Conservation (phyloP, 2,329 filamentous ascomycete genomes). For the Aureobasidium mangrovei region DNA sequence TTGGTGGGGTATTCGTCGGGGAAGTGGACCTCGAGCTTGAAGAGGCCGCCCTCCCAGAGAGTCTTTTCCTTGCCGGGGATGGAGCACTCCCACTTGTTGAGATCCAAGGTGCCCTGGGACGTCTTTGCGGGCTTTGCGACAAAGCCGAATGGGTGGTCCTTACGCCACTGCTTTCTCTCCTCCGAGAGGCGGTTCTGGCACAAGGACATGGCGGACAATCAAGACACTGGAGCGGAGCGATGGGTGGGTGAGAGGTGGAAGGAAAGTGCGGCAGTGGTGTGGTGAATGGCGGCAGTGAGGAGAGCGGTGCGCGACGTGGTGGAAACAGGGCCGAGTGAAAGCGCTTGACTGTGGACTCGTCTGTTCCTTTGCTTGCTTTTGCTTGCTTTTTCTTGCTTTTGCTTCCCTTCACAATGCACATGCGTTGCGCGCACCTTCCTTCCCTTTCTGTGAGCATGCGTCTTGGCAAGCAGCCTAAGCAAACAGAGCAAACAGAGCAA, state of each 20-base stretch:
- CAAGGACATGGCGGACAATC: constrained; percentile 57
- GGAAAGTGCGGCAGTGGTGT: not conserved
- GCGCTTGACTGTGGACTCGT: no score
- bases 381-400: no score
- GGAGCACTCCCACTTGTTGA: constrained; percentile 95
- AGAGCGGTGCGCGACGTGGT: no score
- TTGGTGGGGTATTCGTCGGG: constrained; percentile 98
- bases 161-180: constrained; percentile 92
- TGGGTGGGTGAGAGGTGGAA: not conserved
- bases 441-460: no score
- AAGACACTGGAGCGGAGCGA: not conserved
- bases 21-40: constrained; percentile 88
- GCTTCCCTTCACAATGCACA: no score
- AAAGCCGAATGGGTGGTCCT: constrained; percentile 96
- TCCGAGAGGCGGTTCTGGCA: constrained; percentile 82
- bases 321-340: no score
- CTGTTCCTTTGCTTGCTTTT: no score
- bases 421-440: no score
- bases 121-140: constrained; percentile 82
- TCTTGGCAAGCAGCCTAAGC: no score
- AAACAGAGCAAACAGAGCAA: no score
- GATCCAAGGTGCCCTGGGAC: constrained; percentile 70
- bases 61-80: constrained; percentile 96
- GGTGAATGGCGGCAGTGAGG: not conserved
- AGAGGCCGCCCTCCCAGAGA: constrained; percentile 93